Evolutionary conservation across 257 asterid genomes (phyloP).

Genomic region (Paulownia fortunei): DNA sequence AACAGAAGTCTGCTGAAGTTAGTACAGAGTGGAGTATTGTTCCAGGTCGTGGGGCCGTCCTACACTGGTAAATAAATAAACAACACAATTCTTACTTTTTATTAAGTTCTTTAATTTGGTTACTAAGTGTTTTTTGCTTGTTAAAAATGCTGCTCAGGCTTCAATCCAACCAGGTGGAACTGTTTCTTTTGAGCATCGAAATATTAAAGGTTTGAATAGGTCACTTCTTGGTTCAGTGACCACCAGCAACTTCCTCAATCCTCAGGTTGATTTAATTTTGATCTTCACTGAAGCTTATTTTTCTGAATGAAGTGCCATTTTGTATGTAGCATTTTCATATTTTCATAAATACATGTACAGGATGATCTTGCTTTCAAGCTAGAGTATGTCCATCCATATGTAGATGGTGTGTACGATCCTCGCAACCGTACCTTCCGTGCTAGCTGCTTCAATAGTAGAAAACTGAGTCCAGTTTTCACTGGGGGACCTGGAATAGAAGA

Average conservation of each 20-base stretch:
- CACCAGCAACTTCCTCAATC: slow-evolving; percentile 94
- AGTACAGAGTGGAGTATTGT: slow-evolving; percentile 98
- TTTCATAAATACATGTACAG: slow-evolving; percentile 44
- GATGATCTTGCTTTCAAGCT: slow-evolving; percentile 98
- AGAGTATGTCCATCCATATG: slow-evolving; percentile 93
- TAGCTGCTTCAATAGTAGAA: slow-evolving; percentile 95
- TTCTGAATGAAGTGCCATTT: slow-evolving; percentile 3
- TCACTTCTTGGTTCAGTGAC: slow-evolving; percentile 96
- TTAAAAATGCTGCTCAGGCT: slow-evolving; percentile 64
- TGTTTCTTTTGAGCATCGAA: slow-evolving; percentile 96
- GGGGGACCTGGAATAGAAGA: slow-evolving; percentile 99
- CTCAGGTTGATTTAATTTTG: slow-evolving; percentile 67
- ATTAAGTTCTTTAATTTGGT: slow-evolving; percentile 22
- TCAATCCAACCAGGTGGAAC: slow-evolving; percentile 99
- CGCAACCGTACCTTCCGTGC: slow-evolving; percentile 91
- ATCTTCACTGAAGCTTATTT: slow-evolving; percentile 16
- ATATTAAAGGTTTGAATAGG: slow-evolving; percentile 87
- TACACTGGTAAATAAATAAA: slow-evolving; percentile 62
- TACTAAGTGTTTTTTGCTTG: slow-evolving; percentile 34
- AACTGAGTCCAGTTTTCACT: slow-evolving; percentile 96
- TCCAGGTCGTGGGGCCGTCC: slow-evolving; percentile 99
- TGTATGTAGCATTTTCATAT: background rate
- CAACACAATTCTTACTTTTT: background rate
- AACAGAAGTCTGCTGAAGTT: slow-evolving; percentile 97
- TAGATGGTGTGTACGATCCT: slow-evolving; percentile 88